A percentile compares a stretch with the other conserved stretches of the same genome.
Evolutionary conservation across 371 early-diverging fungal genomes (phyloP).

Genomic region (Circinella minor): DNA sequence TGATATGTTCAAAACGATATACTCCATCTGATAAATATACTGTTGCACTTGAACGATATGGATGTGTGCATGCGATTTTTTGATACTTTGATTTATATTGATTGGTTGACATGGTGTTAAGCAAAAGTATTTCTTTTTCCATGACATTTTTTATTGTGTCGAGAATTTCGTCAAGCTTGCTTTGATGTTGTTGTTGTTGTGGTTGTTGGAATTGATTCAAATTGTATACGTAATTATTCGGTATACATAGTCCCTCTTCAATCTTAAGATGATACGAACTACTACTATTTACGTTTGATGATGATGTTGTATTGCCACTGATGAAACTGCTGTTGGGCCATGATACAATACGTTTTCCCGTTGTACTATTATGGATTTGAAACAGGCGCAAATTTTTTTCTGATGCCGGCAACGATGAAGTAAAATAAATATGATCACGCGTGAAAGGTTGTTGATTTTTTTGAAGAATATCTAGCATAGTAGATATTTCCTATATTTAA

Average conservation of each 20-base stretch:
- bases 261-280: no score
- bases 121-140: conserved; percentile 4
- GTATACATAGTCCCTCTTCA: no score
- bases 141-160: background rate
- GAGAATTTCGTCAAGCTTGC: background rate
- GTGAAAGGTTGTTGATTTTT: background rate
- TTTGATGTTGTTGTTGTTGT: background rate
- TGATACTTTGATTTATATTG: background rate
- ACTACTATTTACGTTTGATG: background rate
- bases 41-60: conserved; percentile 30
- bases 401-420: background rate
- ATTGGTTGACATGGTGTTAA: background rate
- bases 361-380: background rate
- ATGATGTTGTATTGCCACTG: background rate
- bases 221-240: no score
- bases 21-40: conserved; percentile 21
- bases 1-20: conserved; percentile 33
- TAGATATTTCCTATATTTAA: background rate
- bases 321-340: background rate
- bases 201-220: no score
- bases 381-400: background rate
- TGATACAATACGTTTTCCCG: conserved; percentile 1
- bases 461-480: background rate
- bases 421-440: background rate
- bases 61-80: conserved; percentile 29